Conservation (phyloP, 768 basidiomycete genomes). For the Boletus tylopilopsis region DNA sequence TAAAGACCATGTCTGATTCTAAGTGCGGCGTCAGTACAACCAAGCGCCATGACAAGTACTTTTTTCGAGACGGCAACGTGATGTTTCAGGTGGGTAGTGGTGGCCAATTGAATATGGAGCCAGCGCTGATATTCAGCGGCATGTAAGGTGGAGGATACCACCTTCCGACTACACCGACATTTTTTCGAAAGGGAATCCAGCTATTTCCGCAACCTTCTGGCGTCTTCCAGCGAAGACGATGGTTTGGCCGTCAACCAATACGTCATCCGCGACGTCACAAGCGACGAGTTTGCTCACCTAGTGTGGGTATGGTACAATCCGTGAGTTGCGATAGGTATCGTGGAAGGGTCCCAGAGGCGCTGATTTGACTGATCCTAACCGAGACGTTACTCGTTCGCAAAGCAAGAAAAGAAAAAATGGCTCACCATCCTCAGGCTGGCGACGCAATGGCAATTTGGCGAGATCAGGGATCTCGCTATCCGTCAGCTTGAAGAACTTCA, state of each 20-base stretch:
- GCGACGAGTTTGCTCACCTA: conserved; percentile 41
- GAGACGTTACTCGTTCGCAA: conserved; percentile 56
- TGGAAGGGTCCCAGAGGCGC: background rate
- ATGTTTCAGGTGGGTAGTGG: conserved; percentile 45
- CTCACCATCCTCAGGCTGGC: conserved; percentile 49
- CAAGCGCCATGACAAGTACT: conserved; percentile 38
- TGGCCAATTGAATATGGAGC: background rate
- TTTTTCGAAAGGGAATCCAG: conserved; percentile 38
- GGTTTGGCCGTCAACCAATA: conserved; percentile 3
- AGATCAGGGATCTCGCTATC: conserved; percentile 48
- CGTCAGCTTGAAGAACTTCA: conserved; percentile 50
- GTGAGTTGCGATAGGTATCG: conserved; percentile 5
- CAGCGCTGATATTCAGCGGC: background rate
- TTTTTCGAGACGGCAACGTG: conserved; percentile 51
- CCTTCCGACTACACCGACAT: conserved; percentile 34
- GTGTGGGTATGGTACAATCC: conserved; percentile 55
- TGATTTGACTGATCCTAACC: background rate
- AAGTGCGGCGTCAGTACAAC: conserved; percentile 14
- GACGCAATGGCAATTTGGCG: conserved; percentile 50
- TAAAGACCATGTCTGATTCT: background rate
- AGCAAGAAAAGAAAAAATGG: conserved; percentile 52
- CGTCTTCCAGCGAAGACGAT: conserved; percentile 1
- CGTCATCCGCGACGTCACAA: conserved; percentile 25
- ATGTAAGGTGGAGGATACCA: conserved; percentile 31
- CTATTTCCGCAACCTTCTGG: conserved; percentile 27